Evolutionary conservation across 139 green algal species (phyloP), one percentile per base, ranked within the genome.

Genomic region (Haematococcus lacustris): DNA sequence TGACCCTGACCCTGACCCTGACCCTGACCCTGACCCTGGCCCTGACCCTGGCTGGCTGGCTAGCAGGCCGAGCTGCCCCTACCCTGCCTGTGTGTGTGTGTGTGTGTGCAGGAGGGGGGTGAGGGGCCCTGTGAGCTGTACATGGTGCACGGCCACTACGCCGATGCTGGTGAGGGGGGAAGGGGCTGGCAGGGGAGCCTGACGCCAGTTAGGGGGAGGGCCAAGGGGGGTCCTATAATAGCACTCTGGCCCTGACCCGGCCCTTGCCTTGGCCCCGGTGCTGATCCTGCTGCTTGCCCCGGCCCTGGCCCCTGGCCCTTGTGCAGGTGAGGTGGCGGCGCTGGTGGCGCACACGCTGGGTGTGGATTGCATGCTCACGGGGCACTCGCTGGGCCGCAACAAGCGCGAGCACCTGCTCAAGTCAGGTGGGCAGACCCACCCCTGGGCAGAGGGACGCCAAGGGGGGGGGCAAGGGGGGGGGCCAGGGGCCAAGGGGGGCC

Each of bases 361-460:
- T 33, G 88, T 93, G n/a, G 84, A 90, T 76, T 97, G 97, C 91
- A 82, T 92, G 37, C 83, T 97, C 53, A 98, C 93, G 6, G 92
- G 92, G 6, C 92, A 97, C 85, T 91, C 81, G 35, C 86, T 97
- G 70, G 92, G 92, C 6, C 78, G 92, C 38, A 97, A 97, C 87
- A 97, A 97, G 84, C 84, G 93, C 53, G 92, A 97, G 70, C 92
- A 97, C 78, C 81, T 97, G 77, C 83, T 97, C 68, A 88, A 87
- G 51, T 61, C 34, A 37, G 51, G 73, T 65, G 4, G 21, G 53
- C n/a, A n/a, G n/a, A n/a, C n/a, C n/a, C n/a, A n/a, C n/a, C n/a
- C n/a, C n/a, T n/a, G n/a, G n/a, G n/a, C n/a, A n/a, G n/a, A n/a
- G n/a, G n/a, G n/a, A n/a, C n/a, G n/a, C n/a, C n/a, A n/a, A n/a